Percentiles rank a stretch among this genome's conserved stretches.
Evolutionary conservation across 78 protist species (phyloP).

Genomic region (Guillardia theta): DNA sequence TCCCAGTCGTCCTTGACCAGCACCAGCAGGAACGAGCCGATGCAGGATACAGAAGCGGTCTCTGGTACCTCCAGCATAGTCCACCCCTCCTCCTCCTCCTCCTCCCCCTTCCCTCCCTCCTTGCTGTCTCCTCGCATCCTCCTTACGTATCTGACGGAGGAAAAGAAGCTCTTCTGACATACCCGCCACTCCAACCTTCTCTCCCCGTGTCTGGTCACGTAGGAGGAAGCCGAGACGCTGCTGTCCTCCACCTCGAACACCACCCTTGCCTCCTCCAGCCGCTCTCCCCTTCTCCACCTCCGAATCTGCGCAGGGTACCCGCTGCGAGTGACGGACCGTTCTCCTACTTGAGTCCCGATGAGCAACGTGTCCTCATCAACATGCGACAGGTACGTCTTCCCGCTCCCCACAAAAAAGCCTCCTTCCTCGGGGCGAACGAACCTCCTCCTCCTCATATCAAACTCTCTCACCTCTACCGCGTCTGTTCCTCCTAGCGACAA

Average conservation of each 20-base stretch:
- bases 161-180: too few relatives aligned
- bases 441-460: neutral
- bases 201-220: neutral
- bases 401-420: conserved; percentile 18
- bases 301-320: conserved; percentile 50
- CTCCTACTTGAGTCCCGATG: conserved; percentile 27
- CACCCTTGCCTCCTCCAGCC: neutral
- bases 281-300: conserved; percentile 42
- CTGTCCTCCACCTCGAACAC: conserved; percentile 7
- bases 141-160: too few relatives aligned
- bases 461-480: conserved; percentile 44
- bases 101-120: too few relatives aligned
- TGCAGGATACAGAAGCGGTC: too few relatives aligned
- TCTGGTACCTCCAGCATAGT: too few relatives aligned
- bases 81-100: neutral
- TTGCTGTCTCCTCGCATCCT: too few relatives aligned
- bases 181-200: neutral
- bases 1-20: too few relatives aligned
- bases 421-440: conserved; percentile 22
- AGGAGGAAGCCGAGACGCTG: neutral
- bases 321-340: neutral
- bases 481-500: conserved; percentile 50
- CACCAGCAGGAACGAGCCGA: too few relatives aligned
- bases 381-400: neutral
- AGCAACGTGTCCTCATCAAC: neutral